A percentile compares a stretch with the other conserved stretches of the same genome.
Conservation (phyloP, 441 rosid genomes). For the Melianthus villosus region DNA sequence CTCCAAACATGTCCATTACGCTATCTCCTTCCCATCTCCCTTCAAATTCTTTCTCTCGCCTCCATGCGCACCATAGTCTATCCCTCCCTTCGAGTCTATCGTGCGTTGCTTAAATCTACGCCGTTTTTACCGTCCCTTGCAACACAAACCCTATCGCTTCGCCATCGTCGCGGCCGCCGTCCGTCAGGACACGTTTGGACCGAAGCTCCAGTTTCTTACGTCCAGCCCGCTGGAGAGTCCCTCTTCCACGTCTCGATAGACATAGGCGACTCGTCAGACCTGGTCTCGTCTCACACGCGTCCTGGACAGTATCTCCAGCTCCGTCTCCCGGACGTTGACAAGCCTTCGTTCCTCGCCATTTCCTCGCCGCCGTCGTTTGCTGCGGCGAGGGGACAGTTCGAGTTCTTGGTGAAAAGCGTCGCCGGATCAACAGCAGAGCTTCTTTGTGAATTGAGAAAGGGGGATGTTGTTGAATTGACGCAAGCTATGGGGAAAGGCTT, state of each 20-base stretch:
- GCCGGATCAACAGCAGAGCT: constrained; percentile 79
- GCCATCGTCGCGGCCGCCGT: constrained; percentile 40
- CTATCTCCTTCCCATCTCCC: constrained; percentile 8
- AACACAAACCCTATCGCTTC: constrained; percentile 18
- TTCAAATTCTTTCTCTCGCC: not conserved
- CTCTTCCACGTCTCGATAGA: constrained; percentile 68
- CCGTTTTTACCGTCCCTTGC: constrained; percentile 16
- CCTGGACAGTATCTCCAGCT: constrained; percentile 93
- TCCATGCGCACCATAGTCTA: constrained; percentile 37
- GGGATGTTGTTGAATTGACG: constrained; percentile 75
- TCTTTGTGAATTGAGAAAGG: constrained; percentile 57
- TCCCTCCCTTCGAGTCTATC: constrained; percentile 48
- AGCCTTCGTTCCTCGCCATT: constrained; percentile 73
- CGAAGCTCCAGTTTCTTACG: too few relatives aligned
- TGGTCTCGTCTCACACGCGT: constrained; percentile 38
- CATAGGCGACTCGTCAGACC: constrained; percentile 57
- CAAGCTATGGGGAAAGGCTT: constrained; percentile 71
- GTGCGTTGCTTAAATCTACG: constrained; percentile 36
- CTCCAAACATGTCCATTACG: constrained; percentile 12
- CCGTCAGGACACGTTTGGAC: constrained; percentile 75
- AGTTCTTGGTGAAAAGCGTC: constrained; percentile 67
- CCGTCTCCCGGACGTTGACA: constrained; percentile 46
- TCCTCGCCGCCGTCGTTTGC: constrained; percentile 71
- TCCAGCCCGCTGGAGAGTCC: too few relatives aligned
- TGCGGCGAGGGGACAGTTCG: constrained; percentile 43